Evolutionary conservation across 208 protist genomes (phyloP).

Genomic region (Leptomonas seymouri): DNA sequence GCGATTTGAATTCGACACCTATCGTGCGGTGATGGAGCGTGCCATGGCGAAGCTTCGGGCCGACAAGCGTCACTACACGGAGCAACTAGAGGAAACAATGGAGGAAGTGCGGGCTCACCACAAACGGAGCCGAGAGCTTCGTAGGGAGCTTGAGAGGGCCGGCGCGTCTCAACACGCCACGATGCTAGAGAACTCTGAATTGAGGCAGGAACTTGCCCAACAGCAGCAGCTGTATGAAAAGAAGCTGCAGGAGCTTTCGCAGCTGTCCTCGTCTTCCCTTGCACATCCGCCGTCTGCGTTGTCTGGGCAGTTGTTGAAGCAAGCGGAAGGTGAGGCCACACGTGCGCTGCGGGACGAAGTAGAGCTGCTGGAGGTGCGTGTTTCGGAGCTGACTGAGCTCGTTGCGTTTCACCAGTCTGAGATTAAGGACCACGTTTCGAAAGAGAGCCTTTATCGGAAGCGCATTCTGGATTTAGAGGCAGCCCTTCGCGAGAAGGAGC

Average conservation of each 20-base stretch:
- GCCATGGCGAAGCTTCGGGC: constrained; percentile 48
- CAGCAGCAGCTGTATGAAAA: background rate
- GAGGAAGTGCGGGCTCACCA: constrained; percentile 24
- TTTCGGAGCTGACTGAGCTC: constrained; percentile 40
- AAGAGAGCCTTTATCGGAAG: constrained; percentile 57
- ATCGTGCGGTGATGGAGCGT: constrained; percentile 57
- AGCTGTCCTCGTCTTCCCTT: background rate
- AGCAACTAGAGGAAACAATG: constrained; percentile 34
- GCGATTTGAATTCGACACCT: constrained; percentile 57
- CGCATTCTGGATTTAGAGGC: constrained; percentile 59
- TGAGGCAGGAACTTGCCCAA: constrained; percentile 9
- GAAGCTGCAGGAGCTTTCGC: constrained; percentile 2
- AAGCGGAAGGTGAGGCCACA: background rate
- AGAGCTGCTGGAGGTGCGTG: constrained; percentile 32
- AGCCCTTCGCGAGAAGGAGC: constrained; percentile 35
- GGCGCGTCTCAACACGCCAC: background rate
- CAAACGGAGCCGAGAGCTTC: constrained; percentile 15
- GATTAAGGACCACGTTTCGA: constrained; percentile 46
- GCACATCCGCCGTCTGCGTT: background rate
- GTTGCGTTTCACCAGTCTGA: constrained; percentile 58
- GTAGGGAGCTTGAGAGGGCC: constrained; percentile 9
- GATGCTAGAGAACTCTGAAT: constrained; percentile 14
- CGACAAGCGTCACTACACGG: constrained; percentile 41
- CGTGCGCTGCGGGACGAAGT: constrained; percentile 24
- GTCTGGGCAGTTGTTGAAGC: background rate